phyloP scores from a whole-genome alignment of 2,329 filamentous ascomycete genomes.

The Pseudopithomyces maydicus region DNA sequence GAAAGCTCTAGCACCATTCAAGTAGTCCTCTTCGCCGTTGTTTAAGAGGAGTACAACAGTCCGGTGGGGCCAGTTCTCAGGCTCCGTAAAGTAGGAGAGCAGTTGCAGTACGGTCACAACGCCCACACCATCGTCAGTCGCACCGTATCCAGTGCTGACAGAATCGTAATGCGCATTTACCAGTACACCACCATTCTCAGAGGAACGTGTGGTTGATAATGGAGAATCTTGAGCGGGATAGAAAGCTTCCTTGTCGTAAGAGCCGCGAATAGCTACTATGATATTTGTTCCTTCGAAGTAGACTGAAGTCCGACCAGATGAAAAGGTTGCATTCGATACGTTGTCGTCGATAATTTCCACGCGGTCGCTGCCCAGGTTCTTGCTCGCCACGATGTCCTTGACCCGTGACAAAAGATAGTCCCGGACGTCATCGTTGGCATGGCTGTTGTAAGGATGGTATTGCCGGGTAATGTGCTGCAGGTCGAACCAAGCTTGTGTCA shows the following conservation, averaged over 20 bases:
- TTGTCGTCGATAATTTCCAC: conserved; percentile 80
- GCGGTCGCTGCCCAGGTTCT: conserved; percentile 45
- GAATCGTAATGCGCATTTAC: conserved; percentile 96
- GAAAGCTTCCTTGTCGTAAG: conserved; percentile 73
- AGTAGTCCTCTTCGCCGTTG: conserved; percentile 92
- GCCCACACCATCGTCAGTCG: conserved; percentile 91
- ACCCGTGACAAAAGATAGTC: conserved; percentile 76
- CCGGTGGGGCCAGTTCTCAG: conserved; percentile 71
- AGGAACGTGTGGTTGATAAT: conserved; percentile 43
- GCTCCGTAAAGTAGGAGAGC: conserved; percentile 79
- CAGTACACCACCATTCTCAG: conserved; percentile 75
- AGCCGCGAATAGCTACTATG: conserved; percentile 86
- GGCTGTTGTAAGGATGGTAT: conserved; percentile 90
- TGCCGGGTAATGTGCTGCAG: conserved; percentile 73
- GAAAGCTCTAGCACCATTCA: conserved; percentile 86
- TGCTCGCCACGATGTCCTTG: conserved; percentile 69
- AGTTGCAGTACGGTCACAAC: conserved; percentile 86
- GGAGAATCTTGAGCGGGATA: conserved; percentile 61
- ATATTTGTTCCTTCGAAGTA: conserved; percentile 96
- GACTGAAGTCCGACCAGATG: conserved; percentile 58
- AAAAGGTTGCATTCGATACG: conserved; percentile 76
- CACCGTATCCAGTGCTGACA: conserved; percentile 88
- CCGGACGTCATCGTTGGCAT: conserved; percentile 78
- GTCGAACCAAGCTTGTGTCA: conserved; percentile 86
- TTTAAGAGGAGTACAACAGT: conserved; percentile 88